Evolutionary conservation across 129 eudicot species (phyloP), one percentile per base, ranked within the genome.

Genomic region (Mikania micrantha): DNA sequence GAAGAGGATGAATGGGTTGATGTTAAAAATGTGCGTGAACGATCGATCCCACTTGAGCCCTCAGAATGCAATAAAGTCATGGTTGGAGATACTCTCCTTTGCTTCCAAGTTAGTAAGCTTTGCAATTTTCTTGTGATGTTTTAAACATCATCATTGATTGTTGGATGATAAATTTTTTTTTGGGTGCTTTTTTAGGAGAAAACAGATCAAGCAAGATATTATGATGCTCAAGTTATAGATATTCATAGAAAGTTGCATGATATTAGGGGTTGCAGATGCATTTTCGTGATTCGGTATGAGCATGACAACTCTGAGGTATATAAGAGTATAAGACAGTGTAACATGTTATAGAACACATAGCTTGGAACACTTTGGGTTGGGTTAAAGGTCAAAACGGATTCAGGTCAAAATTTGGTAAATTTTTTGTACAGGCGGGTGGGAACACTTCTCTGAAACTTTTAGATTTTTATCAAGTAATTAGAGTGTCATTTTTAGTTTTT

Each of bases 1-100:
- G 82, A 78, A 54, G 97, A 88, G n/a, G 96, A 88, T 35, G 96
- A 92, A 44, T 92, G 98, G 98, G 85, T 92, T 7, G 82, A 69
- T 69, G 84, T 81, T 24, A 84, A 76, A 67, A 78, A 76, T 24
- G 80, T 92, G 16, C 86, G 98, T 0, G 84, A 79, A 66, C 90
- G 96, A 21, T 92, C 98, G 13, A 45, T 92, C 32, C 81, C 91
- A 7, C 52, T 92, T 50, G 98, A 92, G 67, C 69, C 82, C 77
- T 74, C 87, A 10, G 96, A 92, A 62, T 92, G 98, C 81, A 69
- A 74, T 4, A 80, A 76, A 72, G 75, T 92, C 62, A 82, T 80
- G 77, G 75, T 75, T 59, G 98, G 98, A 78, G 88, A 85, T 72
- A 70, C 66, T 28, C 71, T 86, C 68, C 80, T 92, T 29, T 92